phyloP scores from a whole-genome alignment of 2,329 filamentous ascomycete genomes.

The Plectosphaerella sp. region DNA sequence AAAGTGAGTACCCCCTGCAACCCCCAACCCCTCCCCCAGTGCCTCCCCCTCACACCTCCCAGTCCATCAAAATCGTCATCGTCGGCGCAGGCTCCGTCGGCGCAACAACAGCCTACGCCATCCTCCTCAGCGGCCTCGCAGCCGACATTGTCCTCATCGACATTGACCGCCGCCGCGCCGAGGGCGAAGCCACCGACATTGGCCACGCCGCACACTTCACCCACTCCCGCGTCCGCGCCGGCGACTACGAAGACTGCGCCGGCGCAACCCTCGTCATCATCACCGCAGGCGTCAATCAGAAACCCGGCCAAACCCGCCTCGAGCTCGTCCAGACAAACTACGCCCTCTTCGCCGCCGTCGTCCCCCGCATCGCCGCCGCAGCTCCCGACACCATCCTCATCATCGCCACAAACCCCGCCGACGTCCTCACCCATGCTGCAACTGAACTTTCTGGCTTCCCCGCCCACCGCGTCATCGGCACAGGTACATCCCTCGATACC shows the following conservation, averaged over 20 bases:
- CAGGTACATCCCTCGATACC: conserved; percentile 24
- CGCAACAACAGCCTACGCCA: conserved; percentile 19
- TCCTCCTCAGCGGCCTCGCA: conserved; percentile 17
- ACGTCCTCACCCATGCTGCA: conserved; percentile 23
- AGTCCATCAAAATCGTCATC: conserved; percentile 20
- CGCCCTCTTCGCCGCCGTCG: conserved; percentile 19
- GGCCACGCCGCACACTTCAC: conserved; percentile 23
- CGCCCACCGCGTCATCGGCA: conserved; percentile 22
- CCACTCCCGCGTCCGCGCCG: conserved; percentile 19
- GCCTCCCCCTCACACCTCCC: not conserved
- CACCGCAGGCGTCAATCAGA: conserved; percentile 27
- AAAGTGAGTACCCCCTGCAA: too few species aligned
- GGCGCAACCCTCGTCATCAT: conserved; percentile 23
- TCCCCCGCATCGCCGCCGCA: conserved; percentile 18
- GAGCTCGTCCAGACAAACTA: conserved; percentile 25
- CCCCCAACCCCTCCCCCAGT: too few species aligned
- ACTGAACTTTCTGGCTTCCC: conserved; percentile 22
- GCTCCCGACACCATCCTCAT: conserved; percentile 23
- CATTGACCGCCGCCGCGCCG: conserved; percentile 21
- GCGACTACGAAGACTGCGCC: conserved; percentile 20
- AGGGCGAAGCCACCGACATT: conserved; percentile 23
- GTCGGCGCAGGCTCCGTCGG: conserved; percentile 20
- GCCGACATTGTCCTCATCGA: conserved; percentile 25
- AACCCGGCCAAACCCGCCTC: conserved; percentile 23
- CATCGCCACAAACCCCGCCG: conserved; percentile 26